Evolutionary conservation across 192 early-diverging fungal genomes (phyloP), one percentile per base, ranked within the genome.

Genomic region (Podila epigama): DNA sequence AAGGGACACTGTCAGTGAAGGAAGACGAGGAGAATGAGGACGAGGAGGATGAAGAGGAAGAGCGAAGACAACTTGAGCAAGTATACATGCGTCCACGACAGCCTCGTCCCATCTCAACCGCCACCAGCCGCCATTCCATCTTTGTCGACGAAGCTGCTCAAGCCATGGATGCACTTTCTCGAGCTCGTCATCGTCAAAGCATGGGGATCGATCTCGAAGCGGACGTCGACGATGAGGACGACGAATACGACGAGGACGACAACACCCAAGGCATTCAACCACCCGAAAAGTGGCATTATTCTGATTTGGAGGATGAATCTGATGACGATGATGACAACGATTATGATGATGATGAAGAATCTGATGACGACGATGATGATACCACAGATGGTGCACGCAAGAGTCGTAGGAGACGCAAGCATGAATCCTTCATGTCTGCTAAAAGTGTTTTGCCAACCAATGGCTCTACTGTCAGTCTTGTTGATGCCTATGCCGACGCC

Each of bases 241-340:
- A 65, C 4, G 62, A 64, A 2, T 52, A 77, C 50, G 65, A 68
- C 20, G 60, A 68, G 16, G 59, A 77, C 11, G 58, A 77, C 42
- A 48, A 51, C 40, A 51, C 39, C 6, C 58, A 64, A 8, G 66
- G 48, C 35, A 68, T 77, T 42, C 10, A 18, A 18, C 73, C 73
- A 6, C 73, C 73, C 18, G 66, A 77, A 41, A 77, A 77, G 66
- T 77, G 73, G 73, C 73, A 77, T 40, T 77, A 77, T 33, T 77
- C 73, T 41, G 73, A 77, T 20, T 42, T 67, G 31, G 65, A 67
- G 55, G 65, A 67, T 29, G 62, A 64, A 2, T 35, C 33, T 10
- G 56, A 33, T 5, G 52, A 66, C 7, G 52, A 69, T 5, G 58
- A 61, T 0, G 68, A 62, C 25, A 58, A 68, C 12, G 73, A 77